Conservation (phyloP, 2,329 filamentous ascomycete genomes). For the Cryphonectria nitschkei region DNA sequence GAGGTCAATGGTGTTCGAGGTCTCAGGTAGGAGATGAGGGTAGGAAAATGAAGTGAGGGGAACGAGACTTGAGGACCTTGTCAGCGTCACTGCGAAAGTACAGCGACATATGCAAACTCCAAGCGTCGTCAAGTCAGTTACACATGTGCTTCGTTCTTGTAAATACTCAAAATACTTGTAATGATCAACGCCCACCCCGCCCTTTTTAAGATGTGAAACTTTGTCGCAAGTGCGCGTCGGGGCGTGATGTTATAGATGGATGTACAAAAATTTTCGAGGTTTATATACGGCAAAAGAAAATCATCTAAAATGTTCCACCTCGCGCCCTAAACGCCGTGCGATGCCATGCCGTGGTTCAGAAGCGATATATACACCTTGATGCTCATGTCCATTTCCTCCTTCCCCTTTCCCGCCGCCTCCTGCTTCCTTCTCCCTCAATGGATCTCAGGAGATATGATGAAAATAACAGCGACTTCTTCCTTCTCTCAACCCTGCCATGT, state of each 20-base stretch:
- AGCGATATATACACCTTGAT: background rate
- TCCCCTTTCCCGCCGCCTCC: background rate
- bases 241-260: background rate
- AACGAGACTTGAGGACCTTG: background rate
- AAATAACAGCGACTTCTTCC: background rate
- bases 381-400: background rate
- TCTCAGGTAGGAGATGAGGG: background rate
- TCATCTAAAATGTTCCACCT: background rate
- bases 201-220: background rate
- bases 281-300: background rate
- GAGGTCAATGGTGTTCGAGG: background rate
- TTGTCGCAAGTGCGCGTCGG: background rate
- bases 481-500: conserved; percentile 16
- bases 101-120: conserved; percentile 4
- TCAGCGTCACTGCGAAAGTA: background rate
- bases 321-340: conserved; percentile 23
- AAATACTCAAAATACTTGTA: conserved; percentile 13
- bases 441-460: too few species aligned
- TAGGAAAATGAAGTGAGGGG: background rate
- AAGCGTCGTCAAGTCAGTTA: conserved; percentile 6
- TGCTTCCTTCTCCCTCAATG: background rate
- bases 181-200: background rate
- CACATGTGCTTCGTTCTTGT: conserved; percentile 21
- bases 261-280: background rate
- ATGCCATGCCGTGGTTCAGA: conserved; percentile 20